These are phyloP conservation scores for sorghum (Sorghum bicolor) DNA, from an alignment of 176 grass and related monocot genomes.

Conservation along the genomic window Sorghum_bicolor_NCBIv3 NC_012879.2:52073001-52073500, in stretches of 20 bases:
- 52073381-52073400: conserved; percentile 80
- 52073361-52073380: conserved; percentile 94
- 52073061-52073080: conserved; percentile 88
- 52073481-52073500: conserved; percentile 49
- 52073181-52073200: conserved; percentile 81
- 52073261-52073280: conserved; percentile 84
- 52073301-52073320: conserved; percentile 96
- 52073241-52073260: conserved; percentile 87
- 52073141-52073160: conserved; percentile 87
- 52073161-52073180: conserved; percentile 81
- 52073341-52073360: conserved; percentile 97
- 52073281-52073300: conserved; percentile 90
- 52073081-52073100: conserved; percentile 89
- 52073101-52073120: conserved; percentile 96
- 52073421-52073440: conserved; percentile 97
- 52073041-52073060: conserved; percentile 84
- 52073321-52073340: conserved; percentile 83
- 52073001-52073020: conserved; percentile 80
- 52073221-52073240: conserved; percentile 96
- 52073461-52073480: conserved; percentile 85
- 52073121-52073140: conserved; percentile 75
- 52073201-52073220: conserved; percentile 95
- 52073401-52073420: conserved; percentile 69
- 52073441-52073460: conserved; percentile 99
- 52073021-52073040: conserved; percentile 66